Percentiles rank a stretch among this genome's conserved stretches.
Evolutionary conservation across 257 asterid genomes (phyloP).

Genomic region (Misopates orontium): DNA sequence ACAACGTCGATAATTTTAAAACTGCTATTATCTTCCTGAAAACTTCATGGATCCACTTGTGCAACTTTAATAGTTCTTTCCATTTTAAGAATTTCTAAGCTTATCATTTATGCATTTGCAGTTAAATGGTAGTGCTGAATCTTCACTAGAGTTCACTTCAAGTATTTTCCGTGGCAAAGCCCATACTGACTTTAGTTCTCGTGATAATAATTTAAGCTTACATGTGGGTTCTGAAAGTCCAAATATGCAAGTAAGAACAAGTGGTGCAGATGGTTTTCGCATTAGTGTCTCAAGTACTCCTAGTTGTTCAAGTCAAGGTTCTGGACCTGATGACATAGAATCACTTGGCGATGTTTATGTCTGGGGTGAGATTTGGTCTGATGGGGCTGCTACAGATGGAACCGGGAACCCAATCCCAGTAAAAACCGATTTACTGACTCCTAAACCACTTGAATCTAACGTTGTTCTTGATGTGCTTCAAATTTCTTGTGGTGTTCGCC

Average conservation of each 20-base stretch:
- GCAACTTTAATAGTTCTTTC: neutral
- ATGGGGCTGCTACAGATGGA: conserved; percentile 55
- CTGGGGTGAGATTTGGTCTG: conserved; percentile 98
- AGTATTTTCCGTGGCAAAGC: conserved; percentile 51
- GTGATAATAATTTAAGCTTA: conserved; percentile 52
- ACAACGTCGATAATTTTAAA: too few relatives aligned
- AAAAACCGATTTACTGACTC: conserved; percentile 64
- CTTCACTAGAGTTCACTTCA: conserved; percentile 54
- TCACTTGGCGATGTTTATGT: conserved; percentile 91
- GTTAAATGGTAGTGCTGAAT: conserved; percentile 56
- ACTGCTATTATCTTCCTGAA: too few relatives aligned
- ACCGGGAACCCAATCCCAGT: conserved; percentile 55
- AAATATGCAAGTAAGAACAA: conserved; percentile 84
- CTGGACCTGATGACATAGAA: conserved; percentile 96
- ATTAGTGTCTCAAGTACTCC: conserved; percentile 93
- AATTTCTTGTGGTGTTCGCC: conserved; percentile 86
- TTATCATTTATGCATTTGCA: conserved; percentile 33
- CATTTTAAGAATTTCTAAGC: neutral
- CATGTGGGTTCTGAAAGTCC: conserved; percentile 76
- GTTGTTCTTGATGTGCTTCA: conserved; percentile 86
- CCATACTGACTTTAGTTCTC: conserved; percentile 47
- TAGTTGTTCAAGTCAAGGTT: conserved; percentile 85
- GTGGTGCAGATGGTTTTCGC: conserved; percentile 89
- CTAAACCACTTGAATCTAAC: conserved; percentile 75
- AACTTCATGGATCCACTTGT: neutral